A percentile compares a stretch with the other conserved stretches of the same genome.
These are phyloP conservation scores for Rhizopogon vinicolor DNA, from an alignment of 768 basidiomycete genomes.

Conservation along the genomic window DNA sequence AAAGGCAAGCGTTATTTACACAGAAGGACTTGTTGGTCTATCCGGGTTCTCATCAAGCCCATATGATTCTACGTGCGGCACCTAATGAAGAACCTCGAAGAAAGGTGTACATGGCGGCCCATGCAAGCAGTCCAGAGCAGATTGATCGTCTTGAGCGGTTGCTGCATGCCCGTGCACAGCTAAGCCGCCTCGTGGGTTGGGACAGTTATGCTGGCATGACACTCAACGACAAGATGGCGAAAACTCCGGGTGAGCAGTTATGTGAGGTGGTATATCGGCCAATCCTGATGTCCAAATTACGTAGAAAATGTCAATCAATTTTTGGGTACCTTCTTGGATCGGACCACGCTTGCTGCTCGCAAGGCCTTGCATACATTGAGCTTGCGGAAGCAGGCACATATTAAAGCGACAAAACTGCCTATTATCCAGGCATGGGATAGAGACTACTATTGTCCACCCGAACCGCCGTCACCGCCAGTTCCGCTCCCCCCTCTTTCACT, in stretches of 20 bases:
- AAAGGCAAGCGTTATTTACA: constrained; percentile 73
- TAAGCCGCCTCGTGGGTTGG: constrained; percentile 81
- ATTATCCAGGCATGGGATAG: constrained; percentile 94
- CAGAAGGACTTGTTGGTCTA: constrained; percentile 74
- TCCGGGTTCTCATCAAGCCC: constrained; percentile 84
- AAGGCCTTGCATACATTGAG: constrained; percentile 65
- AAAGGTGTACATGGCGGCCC: constrained; percentile 78
- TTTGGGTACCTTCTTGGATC: constrained; percentile 72
- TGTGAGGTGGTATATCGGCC: background rate
- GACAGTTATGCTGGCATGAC: constrained; percentile 85
- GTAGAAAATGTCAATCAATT: constrained; percentile 85
- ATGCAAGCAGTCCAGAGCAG: constrained; percentile 71
- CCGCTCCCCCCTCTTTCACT: constrained; percentile 73
- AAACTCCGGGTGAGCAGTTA: constrained; percentile 65
- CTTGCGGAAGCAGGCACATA: constrained; percentile 70
- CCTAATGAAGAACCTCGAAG: constrained; percentile 79
- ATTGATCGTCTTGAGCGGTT: constrained; percentile 74
- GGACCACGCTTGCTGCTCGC: constrained; percentile 74
- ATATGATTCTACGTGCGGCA: constrained; percentile 89
- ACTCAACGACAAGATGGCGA: constrained; percentile 95
- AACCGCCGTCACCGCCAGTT: constrained; percentile 70
- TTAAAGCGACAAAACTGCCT: constrained; percentile 52
- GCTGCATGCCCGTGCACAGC: constrained; percentile 70
- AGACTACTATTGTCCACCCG: constrained; percentile 86
- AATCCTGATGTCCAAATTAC: constrained; percentile 2